Evolutionary conservation across 306 rosid genomes (phyloP).

Genomic region (Rosa multiflora): DNA sequence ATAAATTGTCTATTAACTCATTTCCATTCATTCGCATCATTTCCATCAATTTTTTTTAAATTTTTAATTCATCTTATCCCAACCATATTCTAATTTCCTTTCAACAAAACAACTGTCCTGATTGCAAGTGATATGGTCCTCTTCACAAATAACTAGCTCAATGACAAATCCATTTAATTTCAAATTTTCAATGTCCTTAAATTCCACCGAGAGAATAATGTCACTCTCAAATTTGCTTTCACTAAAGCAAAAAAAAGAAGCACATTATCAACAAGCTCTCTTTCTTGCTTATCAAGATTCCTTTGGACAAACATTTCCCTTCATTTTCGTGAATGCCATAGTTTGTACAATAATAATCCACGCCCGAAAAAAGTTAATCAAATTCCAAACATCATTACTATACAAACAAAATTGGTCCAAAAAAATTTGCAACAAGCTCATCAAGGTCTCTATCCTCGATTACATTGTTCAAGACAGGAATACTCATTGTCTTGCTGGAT

Average conservation of each 20-base stretch:
- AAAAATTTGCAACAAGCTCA: background rate
- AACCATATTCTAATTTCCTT: background rate
- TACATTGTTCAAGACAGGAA: background rate
- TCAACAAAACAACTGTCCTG: background rate
- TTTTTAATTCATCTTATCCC: too few species aligned
- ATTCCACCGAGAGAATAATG: background rate
- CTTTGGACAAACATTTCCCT: background rate
- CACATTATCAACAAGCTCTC: background rate
- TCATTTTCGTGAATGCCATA: background rate
- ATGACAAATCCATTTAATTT: background rate
- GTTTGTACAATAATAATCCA: background rate
- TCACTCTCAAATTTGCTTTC: background rate
- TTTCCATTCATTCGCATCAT: too few species aligned
- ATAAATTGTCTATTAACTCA: too few species aligned
- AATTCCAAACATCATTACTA: background rate
- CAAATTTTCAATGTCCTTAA: background rate
- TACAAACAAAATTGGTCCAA: background rate
- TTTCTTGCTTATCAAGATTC: background rate
- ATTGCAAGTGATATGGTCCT: background rate
- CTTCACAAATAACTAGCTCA: background rate
- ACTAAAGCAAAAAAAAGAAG: background rate
- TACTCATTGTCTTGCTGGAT: conserved; percentile 4
- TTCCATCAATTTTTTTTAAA: too few species aligned
- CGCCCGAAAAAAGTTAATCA: background rate
- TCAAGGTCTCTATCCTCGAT: background rate